These are phyloP conservation scores for Claviceps fusiformis DNA, from an alignment of 2,329 filamentous ascomycete species.

Conservation along the genomic window DNA sequence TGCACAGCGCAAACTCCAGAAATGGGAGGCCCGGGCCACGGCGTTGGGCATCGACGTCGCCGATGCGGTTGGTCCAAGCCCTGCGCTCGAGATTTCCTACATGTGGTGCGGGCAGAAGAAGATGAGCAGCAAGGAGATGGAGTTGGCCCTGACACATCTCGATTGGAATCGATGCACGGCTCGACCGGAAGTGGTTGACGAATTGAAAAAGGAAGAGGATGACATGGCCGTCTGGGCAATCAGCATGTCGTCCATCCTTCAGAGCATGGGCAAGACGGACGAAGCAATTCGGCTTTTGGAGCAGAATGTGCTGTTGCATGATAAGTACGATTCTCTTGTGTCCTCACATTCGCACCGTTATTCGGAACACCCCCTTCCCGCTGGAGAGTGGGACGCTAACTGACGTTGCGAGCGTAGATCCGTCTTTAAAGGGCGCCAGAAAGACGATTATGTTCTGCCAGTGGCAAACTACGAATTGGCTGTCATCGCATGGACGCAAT, in stretches of 20 bases:
- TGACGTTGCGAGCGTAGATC: constrained; percentile 19
- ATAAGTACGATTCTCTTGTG: constrained; percentile 32
- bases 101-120: constrained; percentile 84
- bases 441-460: constrained; percentile 59
- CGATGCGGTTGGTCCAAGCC: constrained; percentile 70
- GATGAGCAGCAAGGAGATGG: constrained; percentile 54
- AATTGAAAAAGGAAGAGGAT: constrained; percentile 39
- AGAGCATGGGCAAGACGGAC: constrained; percentile 46
- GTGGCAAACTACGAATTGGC: constrained; percentile 78
- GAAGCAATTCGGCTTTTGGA: constrained; percentile 54
- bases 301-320: constrained; percentile 50
- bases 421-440: constrained; percentile 43
- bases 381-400: neutral
- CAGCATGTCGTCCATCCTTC: constrained; percentile 50
- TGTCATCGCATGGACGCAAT: constrained; percentile 65
- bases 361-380: neutral
- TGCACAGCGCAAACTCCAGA: constrained; percentile 67
- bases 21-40: constrained; percentile 72
- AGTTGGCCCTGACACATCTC: constrained; percentile 48
- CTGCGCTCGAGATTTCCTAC: constrained; percentile 81
- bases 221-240: constrained; percentile 54
- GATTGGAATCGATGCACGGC: constrained; percentile 50
- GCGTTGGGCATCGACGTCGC: constrained; percentile 52
- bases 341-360: neutral
- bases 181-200: constrained; percentile 23